Evolutionary conservation across 257 asterid species (phyloP).

Genomic region (Ilex aquifolium): DNA sequence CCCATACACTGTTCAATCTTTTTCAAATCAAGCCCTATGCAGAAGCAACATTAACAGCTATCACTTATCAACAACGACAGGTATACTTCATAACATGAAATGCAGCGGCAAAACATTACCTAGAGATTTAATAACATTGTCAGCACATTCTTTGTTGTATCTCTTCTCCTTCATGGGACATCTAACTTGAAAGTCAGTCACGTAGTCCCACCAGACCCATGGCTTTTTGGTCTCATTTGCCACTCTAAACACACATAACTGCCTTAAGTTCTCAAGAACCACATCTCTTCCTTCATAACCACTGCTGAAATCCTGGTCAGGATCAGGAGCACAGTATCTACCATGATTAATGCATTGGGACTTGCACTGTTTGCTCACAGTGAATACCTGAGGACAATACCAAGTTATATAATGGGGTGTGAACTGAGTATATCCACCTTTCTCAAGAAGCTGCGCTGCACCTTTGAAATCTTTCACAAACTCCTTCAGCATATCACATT

Average conservation of each 20-base stretch:
- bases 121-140: conserved; percentile 47
- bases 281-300: conserved; percentile 92
- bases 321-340: conserved; percentile 96
- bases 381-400: conserved; percentile 93
- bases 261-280: conserved; percentile 84
- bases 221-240: conserved; percentile 80
- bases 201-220: conserved; percentile 98
- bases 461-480: conserved; percentile 85
- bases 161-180: conserved; percentile 98
- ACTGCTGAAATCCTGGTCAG: conserved; percentile 85
- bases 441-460: conserved; percentile 90
- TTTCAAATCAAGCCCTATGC: conserved; percentile 55
- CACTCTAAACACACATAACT: conserved; percentile 76
- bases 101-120: conserved; percentile 29
- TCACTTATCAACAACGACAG: neutral
- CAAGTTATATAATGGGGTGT: conserved; percentile 97
- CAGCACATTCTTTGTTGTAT: conserved; percentile 87
- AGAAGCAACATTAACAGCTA: conserved; percentile 2
- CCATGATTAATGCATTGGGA: conserved; percentile 94
- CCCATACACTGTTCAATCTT: conserved; percentile 78
- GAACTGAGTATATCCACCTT: conserved; percentile 84
- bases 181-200: conserved; percentile 90
- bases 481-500: conserved; percentile 85
- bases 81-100: neutral
- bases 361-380: conserved; percentile 91